Percentiles rank a stretch among this genome's conserved stretches.
Evolutionary conservation across 805 yeast genomes (phyloP).

Genomic region (Candida bentonensis): DNA sequence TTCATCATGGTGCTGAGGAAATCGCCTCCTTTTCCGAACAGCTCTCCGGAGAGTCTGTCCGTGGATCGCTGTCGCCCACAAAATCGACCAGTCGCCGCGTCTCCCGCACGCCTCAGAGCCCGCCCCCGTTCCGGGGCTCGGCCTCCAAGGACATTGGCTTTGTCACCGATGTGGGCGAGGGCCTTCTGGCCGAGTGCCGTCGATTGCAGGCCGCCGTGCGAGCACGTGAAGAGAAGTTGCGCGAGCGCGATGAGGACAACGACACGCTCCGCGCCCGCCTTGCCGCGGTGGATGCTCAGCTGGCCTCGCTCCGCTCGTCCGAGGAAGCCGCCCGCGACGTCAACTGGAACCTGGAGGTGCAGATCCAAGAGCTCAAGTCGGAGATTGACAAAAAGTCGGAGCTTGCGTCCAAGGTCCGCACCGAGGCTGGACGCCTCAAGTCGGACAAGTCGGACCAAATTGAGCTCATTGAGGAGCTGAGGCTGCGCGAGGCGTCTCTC

Average conservation of each 20-base stretch:
- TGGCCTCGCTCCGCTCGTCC: slow-evolving; percentile 5
- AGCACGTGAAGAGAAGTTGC: slow-evolving; percentile 10
- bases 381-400: slow-evolving; percentile 14
- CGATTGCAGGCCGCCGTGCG: slow-evolving; percentile 14
- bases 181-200: slow-evolving; percentile 21
- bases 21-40: neutral
- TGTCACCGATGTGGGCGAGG: slow-evolving; percentile 20
- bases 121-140: neutral
- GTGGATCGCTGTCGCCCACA: slow-evolving; percentile 1
- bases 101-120: neutral
- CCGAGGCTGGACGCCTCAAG: slow-evolving; percentile 12
- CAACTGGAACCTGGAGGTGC: slow-evolving; percentile 24
- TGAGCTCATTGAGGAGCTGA: slow-evolving; percentile 18
- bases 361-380: slow-evolving; percentile 18
- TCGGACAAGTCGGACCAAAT: slow-evolving; percentile 14
- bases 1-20: slow-evolving; percentile 1
- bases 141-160: slow-evolving; percentile 15
- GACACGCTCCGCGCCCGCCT: slow-evolving; percentile 7
- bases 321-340: slow-evolving; percentile 20
- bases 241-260: slow-evolving; percentile 10
- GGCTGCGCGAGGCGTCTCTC: slow-evolving; percentile 16
- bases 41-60: neutral
- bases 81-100: neutral
- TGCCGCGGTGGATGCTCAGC: slow-evolving; percentile 3
- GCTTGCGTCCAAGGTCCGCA: slow-evolving; percentile 12